Evolutionary conservation across 2,329 filamentous ascomycete species (phyloP).

Genomic region (Ophiostoma triangulosporum): DNA sequence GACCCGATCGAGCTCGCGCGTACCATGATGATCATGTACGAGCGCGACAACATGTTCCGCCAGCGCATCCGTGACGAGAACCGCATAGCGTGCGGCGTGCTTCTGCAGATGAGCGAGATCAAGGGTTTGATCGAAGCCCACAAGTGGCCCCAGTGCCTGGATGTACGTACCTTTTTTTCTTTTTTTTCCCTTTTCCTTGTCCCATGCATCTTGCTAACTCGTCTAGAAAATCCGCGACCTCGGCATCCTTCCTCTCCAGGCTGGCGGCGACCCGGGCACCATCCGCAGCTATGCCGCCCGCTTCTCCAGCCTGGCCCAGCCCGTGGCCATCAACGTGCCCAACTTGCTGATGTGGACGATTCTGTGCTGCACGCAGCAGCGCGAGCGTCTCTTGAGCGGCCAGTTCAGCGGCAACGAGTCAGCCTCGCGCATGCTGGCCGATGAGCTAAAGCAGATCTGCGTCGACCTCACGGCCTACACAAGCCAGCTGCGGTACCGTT

Average conservation of each 20-base stretch:
- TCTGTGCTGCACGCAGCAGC: conserved; percentile 66
- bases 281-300: conserved; percentile 71
- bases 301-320: conserved; percentile 64
- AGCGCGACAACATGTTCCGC: conserved; percentile 47
- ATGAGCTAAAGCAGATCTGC: conserved; percentile 64
- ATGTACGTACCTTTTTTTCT: conserved; percentile 31
- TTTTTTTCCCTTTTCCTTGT: background rate
- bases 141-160: conserved; percentile 44
- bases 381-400: conserved; percentile 53
- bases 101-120: conserved; percentile 48
- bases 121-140: conserved; percentile 40
- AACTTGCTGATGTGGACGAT: conserved; percentile 92
- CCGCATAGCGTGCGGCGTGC: conserved; percentile 40
- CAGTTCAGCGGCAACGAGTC: conserved; percentile 63
- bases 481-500: conserved; percentile 78
- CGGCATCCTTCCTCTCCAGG: conserved; percentile 67
- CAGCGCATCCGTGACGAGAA: conserved; percentile 43
- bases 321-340: conserved; percentile 79
- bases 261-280: conserved; percentile 57
- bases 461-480: conserved; percentile 90
- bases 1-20: conserved; percentile 45
- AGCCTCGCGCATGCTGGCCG: conserved; percentile 49
- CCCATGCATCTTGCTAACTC: background rate
- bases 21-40: conserved; percentile 52
- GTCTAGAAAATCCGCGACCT: conserved; percentile 53